phyloP scores from a whole-genome alignment of 352 stramenopile genomes.

The Pythium brassicae region DNA sequence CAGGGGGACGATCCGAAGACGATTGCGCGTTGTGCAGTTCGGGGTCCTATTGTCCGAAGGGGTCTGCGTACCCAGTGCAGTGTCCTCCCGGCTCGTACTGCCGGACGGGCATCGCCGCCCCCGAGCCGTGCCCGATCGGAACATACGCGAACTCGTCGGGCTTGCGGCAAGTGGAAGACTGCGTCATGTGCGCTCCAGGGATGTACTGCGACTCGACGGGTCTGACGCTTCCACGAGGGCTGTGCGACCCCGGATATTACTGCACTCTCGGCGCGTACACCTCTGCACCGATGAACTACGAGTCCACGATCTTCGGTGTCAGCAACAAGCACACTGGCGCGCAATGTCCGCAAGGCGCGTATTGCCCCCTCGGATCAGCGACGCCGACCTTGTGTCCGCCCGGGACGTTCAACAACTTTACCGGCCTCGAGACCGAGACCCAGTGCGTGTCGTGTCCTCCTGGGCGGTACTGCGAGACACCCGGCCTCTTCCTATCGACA shows the following conservation, averaged over 20 bases:
- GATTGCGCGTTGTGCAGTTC: slow-evolving; percentile 73
- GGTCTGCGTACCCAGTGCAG: slow-evolving; percentile 46
- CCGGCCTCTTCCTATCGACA: slow-evolving; percentile 60
- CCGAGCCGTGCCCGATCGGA: slow-evolving; percentile 86
- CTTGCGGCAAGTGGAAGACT: slow-evolving; percentile 81
- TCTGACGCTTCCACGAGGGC: slow-evolving; percentile 63
- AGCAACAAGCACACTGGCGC: slow-evolving; percentile 60
- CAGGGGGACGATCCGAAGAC: slow-evolving; percentile 51
- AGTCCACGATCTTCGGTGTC: slow-evolving; percentile 60
- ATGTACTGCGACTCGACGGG: slow-evolving; percentile 89
- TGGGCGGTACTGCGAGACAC: slow-evolving; percentile 74
- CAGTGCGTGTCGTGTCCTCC: slow-evolving; percentile 82
- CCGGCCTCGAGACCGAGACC: slow-evolving; percentile 48
- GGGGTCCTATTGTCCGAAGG: slow-evolving; percentile 62
- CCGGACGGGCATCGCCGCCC: slow-evolving; percentile 63
- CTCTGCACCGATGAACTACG: slow-evolving; percentile 82
- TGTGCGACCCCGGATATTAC: slow-evolving; percentile 90
- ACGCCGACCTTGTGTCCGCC: slow-evolving; percentile 57
- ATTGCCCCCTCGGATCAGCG: slow-evolving; percentile 65
- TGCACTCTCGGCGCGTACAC: slow-evolving; percentile 87
- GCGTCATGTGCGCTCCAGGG: slow-evolving; percentile 80
- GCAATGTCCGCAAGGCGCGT: slow-evolving; percentile 62
- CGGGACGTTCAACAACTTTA: slow-evolving; percentile 73
- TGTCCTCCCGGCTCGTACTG: slow-evolving; percentile 88
- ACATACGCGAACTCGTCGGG: slow-evolving; percentile 83